Conservation (phyloP, 2,329 filamentous ascomycete species). For the Xylariales sp. region DNA sequence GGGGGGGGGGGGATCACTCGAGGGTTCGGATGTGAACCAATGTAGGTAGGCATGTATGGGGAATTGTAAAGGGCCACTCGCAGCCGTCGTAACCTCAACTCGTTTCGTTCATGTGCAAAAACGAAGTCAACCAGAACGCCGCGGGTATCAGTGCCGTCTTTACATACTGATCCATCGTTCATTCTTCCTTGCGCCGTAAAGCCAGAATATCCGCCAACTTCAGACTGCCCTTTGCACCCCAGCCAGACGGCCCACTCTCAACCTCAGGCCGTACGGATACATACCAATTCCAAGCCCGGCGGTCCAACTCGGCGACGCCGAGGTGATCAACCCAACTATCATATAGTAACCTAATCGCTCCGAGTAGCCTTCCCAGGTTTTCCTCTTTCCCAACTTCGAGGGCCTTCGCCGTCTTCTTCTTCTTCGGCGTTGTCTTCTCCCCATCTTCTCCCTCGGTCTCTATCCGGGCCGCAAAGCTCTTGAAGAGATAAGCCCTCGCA, state of each 20-base stretch:
- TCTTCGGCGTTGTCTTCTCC: constrained; percentile 25
- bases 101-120: no score
- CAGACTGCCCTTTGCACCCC: constrained; percentile 75
- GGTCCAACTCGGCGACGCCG: constrained; percentile 62
- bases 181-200: constrained; percentile 39
- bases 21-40: no score
- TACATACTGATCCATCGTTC: not conserved
- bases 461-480: constrained; percentile 50
- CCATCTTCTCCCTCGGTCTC: constrained; percentile 12
- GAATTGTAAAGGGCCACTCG: no score
- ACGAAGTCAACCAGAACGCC: not conserved
- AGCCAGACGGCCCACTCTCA: constrained; percentile 67
- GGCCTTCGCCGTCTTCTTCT: constrained; percentile 49
- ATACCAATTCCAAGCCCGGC: constrained; percentile 79
- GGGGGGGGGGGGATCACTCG: no score
- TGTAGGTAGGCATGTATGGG: no score
- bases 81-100: no score
- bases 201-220: constrained; percentile 62
- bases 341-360: constrained; percentile 66
- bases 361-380: constrained; percentile 66
- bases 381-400: constrained; percentile 59
- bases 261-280: constrained; percentile 71
- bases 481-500: constrained; percentile 55
- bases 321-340: constrained; percentile 69
- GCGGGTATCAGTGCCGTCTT: not conserved